These are phyloP conservation scores for Solanum tarijense DNA, from an alignment of 257 asterid species.

Conservation along the genomic window DNA sequence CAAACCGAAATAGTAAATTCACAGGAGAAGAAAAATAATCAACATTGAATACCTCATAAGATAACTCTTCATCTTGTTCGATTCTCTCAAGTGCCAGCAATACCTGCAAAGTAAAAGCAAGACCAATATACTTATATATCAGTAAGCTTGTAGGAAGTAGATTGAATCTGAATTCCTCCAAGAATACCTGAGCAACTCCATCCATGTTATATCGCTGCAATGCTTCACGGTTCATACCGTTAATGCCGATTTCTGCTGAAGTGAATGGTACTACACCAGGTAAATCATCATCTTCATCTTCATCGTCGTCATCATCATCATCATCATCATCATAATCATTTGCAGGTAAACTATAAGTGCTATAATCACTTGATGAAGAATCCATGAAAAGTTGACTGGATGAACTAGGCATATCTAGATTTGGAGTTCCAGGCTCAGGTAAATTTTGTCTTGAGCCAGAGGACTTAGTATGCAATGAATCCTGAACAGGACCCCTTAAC, in stretches of 20 bases:
- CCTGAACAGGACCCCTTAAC: slow-evolving; percentile 21
- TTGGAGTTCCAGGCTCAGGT: slow-evolving; percentile 19
- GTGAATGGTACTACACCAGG: slow-evolving; percentile 17
- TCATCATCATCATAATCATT: slow-evolving; percentile 15
- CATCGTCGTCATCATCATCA: slow-evolving; percentile 11
- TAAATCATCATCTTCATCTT: neutral
- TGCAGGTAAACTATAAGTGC: slow-evolving; percentile 35
- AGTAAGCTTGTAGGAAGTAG: neutral
- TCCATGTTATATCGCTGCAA: slow-evolving; percentile 38
- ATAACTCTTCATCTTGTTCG: slow-evolving; percentile 53
- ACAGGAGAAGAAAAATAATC: neutral
- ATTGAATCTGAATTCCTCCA: neutral
- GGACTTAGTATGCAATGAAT: slow-evolving; percentile 21
- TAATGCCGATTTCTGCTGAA: slow-evolving; percentile 24
- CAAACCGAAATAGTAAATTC: neutral
- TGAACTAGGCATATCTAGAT: slow-evolving; percentile 14
- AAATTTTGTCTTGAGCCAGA: slow-evolving; percentile 12
- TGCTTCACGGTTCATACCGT: slow-evolving; percentile 20
- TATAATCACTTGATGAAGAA: slow-evolving; percentile 34
- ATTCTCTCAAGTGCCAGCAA: slow-evolving; percentile 78
- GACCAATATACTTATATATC: neutral
- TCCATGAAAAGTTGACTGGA: slow-evolving; percentile 14
- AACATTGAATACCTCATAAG: slow-evolving; percentile 51
- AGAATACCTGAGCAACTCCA: slow-evolving; percentile 56
- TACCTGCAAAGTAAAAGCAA: slow-evolving; percentile 29